Conservation (phyloP, 306 rosid species). For the Begonia fuchsioides region DNA sequence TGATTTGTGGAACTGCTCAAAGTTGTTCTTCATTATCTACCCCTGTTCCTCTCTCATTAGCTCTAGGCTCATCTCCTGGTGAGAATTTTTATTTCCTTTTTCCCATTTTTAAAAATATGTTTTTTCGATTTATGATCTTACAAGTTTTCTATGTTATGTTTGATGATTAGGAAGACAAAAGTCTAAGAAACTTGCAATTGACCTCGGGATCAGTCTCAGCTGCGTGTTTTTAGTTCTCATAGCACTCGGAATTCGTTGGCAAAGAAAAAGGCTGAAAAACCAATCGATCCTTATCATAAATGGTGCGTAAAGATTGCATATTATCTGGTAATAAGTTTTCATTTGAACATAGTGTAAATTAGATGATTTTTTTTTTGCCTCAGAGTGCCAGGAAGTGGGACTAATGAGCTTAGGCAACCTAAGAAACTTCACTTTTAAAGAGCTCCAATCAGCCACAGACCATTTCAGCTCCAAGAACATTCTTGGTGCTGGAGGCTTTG, state of each 20-base stretch:
- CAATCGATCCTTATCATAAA: conserved; percentile 41
- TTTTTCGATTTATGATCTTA: conserved; percentile 3
- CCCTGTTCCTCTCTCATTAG: conserved; percentile 41
- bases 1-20: conserved; percentile 63
- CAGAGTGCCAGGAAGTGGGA: conserved; percentile 69
- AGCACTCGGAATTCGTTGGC: conserved; percentile 43
- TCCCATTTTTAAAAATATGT: not conserved
- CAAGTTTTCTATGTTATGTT: no score
- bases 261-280: conserved; percentile 43
- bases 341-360: not conserved
- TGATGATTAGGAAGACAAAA: conserved; percentile 34
- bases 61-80: conserved; percentile 43
- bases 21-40: conserved; percentile 67
- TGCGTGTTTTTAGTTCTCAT: conserved; percentile 38
- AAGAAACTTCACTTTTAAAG: conserved; percentile 56
- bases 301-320: conserved; percentile 22
- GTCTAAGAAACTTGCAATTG: conserved; percentile 59
- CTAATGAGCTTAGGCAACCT: conserved; percentile 75
- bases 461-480: conserved; percentile 66
- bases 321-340: not conserved
- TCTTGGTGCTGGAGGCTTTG: conserved; percentile 97
- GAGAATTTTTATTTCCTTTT: not conserved
- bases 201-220: conserved; percentile 67
- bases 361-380: conserved; percentile 3
- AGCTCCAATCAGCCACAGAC: conserved; percentile 77